These are phyloP conservation scores for Lagenaria siceraria DNA, from an alignment of 306 rosid genomes.

Conservation along the genomic window DNA sequence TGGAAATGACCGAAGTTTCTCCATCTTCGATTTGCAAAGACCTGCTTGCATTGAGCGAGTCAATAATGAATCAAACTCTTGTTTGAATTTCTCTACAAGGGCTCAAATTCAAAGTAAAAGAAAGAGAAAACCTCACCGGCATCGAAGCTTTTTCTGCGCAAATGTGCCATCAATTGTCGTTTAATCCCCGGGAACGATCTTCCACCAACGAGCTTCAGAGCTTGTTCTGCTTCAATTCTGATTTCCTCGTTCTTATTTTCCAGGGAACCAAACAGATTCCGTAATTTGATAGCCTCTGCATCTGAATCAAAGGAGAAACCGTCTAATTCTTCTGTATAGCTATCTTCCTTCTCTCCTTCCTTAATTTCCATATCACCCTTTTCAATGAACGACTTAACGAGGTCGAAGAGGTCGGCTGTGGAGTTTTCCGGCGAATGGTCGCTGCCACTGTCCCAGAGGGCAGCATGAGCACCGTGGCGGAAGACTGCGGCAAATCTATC, in stretches of 20 bases:
- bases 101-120: too few species aligned
- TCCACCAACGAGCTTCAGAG: slow-evolving; percentile 12
- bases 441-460: slow-evolving; percentile 67
- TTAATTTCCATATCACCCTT: slow-evolving; percentile 2
- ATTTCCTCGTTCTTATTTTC: slow-evolving; percentile 16
- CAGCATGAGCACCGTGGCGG: slow-evolving; percentile 31
- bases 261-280: slow-evolving; percentile 15
- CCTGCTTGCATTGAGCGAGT: slow-evolving; percentile 23
- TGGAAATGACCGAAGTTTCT: slow-evolving; percentile 34
- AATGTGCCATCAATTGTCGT: slow-evolving; percentile 47
- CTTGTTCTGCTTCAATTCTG: slow-evolving; percentile 27
- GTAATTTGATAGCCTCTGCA: slow-evolving; percentile 18
- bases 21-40: slow-evolving; percentile 80
- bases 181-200: slow-evolving; percentile 31
- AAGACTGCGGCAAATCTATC: slow-evolving; percentile 58
- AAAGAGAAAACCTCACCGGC: slow-evolving; percentile 36
- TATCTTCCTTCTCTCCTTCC: slow-evolving; percentile 4
- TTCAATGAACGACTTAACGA: slow-evolving; percentile 71
- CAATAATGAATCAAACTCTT: background rate
- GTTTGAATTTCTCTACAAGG: too few species aligned
- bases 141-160: slow-evolving; percentile 62
- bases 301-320: slow-evolving; percentile 20
- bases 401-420: slow-evolving; percentile 40
- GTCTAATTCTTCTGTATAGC: slow-evolving; percentile 14
- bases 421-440: slow-evolving; percentile 62